phyloP scores from a whole-genome alignment of 1,139 yeast species.

The Lizanozyma gosingica region DNA sequence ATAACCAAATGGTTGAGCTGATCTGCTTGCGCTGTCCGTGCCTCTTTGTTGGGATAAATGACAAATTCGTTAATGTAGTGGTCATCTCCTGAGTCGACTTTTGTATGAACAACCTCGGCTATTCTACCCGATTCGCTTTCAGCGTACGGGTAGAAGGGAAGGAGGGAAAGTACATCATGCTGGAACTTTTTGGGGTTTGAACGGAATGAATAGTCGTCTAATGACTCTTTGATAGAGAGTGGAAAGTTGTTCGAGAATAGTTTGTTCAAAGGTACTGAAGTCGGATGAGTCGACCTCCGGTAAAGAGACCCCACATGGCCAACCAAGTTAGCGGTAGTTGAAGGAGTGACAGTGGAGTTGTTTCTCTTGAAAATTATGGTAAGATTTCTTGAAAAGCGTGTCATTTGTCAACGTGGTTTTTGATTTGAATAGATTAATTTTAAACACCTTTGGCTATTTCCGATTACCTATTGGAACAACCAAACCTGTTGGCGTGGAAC shows the following conservation, averaged over 20 bases:
- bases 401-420: slow-evolving; percentile 1
- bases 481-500: too few species aligned
- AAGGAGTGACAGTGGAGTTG: background rate
- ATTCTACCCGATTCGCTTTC: slow-evolving; percentile 21
- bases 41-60: slow-evolving; percentile 37
- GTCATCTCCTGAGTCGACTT: slow-evolving; percentile 28
- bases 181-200: slow-evolving; percentile 41
- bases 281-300: slow-evolving; percentile 49
- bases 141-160: slow-evolving; percentile 31
- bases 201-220: slow-evolving; percentile 38
- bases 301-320: slow-evolving; percentile 15
- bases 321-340: background rate
- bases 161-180: slow-evolving; percentile 35
- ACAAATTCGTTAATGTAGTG: slow-evolving; percentile 57
- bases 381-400: background rate
- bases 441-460: too few species aligned
- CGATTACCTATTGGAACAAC: too few species aligned
- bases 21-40: slow-evolving; percentile 10
- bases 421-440: slow-evolving; percentile 5
- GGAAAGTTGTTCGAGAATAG: slow-evolving; percentile 52
- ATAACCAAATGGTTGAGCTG: slow-evolving; percentile 49
- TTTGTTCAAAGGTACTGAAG: slow-evolving; percentile 49
- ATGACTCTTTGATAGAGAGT: slow-evolving; percentile 40
- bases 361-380: background rate
- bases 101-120: slow-evolving; percentile 25